These are phyloP conservation scores for Calonectria hawksworthii DNA, from an alignment of 2,329 filamentous ascomycete species.

Conservation along the genomic window DNA sequence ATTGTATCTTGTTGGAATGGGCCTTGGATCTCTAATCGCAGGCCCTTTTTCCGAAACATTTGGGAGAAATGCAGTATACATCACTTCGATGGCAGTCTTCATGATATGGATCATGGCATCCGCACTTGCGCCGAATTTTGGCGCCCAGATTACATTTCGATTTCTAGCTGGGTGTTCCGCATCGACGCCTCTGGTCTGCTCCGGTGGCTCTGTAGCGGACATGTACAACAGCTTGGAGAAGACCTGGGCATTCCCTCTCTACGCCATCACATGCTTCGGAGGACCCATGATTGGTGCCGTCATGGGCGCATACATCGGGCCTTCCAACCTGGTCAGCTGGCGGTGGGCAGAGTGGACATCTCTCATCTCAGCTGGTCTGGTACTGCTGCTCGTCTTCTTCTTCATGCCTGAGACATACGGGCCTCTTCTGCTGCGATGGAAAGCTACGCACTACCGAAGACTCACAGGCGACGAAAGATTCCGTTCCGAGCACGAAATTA, in stretches of 20 bases:
- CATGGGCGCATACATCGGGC: conserved; percentile 74
- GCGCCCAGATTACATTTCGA: conserved; percentile 60
- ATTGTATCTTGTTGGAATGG: conserved; percentile 53
- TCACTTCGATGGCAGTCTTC: conserved; percentile 55
- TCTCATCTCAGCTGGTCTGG: conserved; percentile 71
- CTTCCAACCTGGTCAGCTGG: conserved; percentile 67
- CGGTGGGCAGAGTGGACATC: conserved; percentile 77
- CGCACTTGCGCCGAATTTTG: conserved; percentile 58
- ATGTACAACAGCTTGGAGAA: conserved; percentile 52
- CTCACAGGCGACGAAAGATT: conserved; percentile 74
- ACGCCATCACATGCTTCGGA: conserved; percentile 57
- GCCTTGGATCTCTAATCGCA: conserved; percentile 52
- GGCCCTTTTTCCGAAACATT: conserved; percentile 57
- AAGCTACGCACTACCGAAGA: conserved; percentile 70
- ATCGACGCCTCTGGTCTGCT: conserved; percentile 58
- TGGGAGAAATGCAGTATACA: conserved; percentile 57
- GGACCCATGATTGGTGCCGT: conserved; percentile 58
- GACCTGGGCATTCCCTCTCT: conserved; percentile 59
- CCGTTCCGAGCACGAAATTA: conserved; percentile 74
- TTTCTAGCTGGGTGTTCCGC: conserved; percentile 63
- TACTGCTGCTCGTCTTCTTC: conserved; percentile 68
- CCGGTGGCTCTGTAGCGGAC: conserved; percentile 60
- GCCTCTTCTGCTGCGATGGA: conserved; percentile 68
- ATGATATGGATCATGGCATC: conserved; percentile 61
- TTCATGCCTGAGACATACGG: conserved; percentile 78